phyloP scores from a whole-genome alignment of 2,329 filamentous ascomycete genomes.

The Colletotrichum shisoi region DNA sequence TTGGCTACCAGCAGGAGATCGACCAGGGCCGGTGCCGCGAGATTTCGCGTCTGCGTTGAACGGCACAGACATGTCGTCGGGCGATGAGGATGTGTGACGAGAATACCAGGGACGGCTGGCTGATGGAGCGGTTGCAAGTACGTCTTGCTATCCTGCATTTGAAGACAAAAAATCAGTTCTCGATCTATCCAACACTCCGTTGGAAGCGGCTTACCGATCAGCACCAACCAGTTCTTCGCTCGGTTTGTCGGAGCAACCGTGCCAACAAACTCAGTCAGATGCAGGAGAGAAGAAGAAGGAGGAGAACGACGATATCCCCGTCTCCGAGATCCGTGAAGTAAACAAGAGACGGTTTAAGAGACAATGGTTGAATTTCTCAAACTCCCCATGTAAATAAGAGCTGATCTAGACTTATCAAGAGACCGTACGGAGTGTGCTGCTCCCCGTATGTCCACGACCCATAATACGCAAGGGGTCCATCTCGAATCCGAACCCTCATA shows the following conservation, averaged over 20 bases:
- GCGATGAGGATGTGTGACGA: not conserved
- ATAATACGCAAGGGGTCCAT: constrained; percentile 35
- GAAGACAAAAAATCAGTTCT: not conserved
- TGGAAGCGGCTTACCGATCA: constrained; percentile 21
- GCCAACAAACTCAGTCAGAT: not conserved
- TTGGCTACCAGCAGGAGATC: constrained; percentile 35
- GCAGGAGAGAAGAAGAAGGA: not conserved
- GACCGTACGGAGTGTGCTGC: constrained; percentile 21
- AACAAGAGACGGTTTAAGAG: not conserved
- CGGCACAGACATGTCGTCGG: constrained; percentile 24
- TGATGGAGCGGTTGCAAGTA: constrained; percentile 33
- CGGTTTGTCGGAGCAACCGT: not conserved
- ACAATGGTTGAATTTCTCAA: not conserved
- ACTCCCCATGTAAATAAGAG: constrained; percentile 10
- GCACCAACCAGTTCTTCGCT: constrained; percentile 35
- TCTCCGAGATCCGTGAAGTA: not conserved
- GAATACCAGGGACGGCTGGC: constrained; percentile 7
- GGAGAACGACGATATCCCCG: not conserved
- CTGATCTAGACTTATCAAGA: constrained; percentile 31
- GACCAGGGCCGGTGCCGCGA: not conserved
- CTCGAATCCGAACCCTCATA: constrained; percentile 27
- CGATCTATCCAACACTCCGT: not conserved
- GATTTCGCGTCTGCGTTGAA: constrained; percentile 21
- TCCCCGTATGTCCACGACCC: constrained; percentile 22
- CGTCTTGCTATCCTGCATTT: constrained; percentile 28